Evolutionary conservation across 352 stramenopile genomes (phyloP).

Genomic region (Saprolegnia parasitica): DNA sequence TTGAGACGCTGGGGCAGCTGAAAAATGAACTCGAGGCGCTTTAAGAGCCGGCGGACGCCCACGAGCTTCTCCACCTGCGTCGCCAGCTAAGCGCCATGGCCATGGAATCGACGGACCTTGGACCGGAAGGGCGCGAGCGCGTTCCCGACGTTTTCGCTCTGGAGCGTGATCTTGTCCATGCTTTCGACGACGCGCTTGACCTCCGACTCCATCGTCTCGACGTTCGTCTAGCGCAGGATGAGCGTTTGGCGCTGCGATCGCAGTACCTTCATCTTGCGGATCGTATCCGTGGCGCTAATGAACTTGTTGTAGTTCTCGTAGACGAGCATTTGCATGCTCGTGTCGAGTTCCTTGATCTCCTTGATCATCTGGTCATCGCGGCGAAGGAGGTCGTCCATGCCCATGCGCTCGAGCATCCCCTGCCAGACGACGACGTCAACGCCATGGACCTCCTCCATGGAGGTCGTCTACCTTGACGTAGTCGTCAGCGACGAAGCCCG

Average conservation of each 20-base stretch:
- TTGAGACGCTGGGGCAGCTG: constrained; percentile 90
- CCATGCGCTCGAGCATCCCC: constrained; percentile 54
- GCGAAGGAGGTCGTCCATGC: constrained; percentile 65
- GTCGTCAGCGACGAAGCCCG: constrained; percentile 56
- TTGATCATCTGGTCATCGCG: constrained; percentile 72
- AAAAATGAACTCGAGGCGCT: constrained; percentile 96
- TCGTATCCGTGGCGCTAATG: constrained; percentile 98
- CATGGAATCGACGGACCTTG: constrained; percentile 36
- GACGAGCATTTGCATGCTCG: constrained; percentile 99
- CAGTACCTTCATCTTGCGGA: constrained; percentile 91
- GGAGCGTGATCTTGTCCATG: constrained; percentile 85
- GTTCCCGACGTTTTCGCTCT: constrained; percentile 85
- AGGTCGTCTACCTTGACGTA: constrained; percentile 58
- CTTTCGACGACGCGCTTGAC: constrained; percentile 80
- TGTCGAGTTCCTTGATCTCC: constrained; percentile 95
- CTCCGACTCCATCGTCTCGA: constrained; percentile 88
- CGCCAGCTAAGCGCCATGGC: constrained; percentile 25
- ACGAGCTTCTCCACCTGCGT: constrained; percentile 95
- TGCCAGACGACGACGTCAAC: constrained; percentile 24
- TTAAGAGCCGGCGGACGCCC: constrained; percentile 91
- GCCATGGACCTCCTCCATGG: not conserved
- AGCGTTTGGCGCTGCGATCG: not conserved
- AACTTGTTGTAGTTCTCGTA: constrained; percentile 99
- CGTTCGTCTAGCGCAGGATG: constrained; percentile 56
- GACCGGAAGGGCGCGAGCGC: constrained; percentile 74